These are phyloP conservation scores for Intubia oerlemansii DNA, from an alignment of 2,329 filamentous ascomycete genomes.

Conservation along the genomic window DNA sequence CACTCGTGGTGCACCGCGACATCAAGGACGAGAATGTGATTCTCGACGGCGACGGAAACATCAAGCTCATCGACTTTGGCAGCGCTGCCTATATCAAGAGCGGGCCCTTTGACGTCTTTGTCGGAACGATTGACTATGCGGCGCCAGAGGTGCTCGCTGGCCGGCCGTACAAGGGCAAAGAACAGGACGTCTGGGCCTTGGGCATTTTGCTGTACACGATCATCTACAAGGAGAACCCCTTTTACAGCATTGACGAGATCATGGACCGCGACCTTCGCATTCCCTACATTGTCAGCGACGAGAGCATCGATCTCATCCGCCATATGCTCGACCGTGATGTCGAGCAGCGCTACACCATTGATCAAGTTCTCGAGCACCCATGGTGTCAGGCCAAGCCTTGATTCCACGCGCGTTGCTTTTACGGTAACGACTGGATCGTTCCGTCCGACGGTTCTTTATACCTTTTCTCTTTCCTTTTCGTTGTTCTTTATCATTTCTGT, in stretches of 20 bases:
- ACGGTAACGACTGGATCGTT: neutral
- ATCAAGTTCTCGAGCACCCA: conserved; percentile 70
- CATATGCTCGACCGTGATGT: conserved; percentile 88
- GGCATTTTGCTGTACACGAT: conserved; percentile 96
- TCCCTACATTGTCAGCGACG: conserved; percentile 72
- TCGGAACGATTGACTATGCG: conserved; percentile 96
- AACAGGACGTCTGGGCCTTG: conserved; percentile 95
- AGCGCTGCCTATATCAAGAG: conserved; percentile 97
- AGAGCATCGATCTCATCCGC: conserved; percentile 79
- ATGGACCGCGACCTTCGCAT: conserved; percentile 91
- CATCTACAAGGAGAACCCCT: conserved; percentile 98
- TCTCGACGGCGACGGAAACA: conserved; percentile 80
- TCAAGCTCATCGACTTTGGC: conserved; percentile 96
- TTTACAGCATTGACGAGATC: conserved; percentile 97
- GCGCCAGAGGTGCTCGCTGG: conserved; percentile 94
- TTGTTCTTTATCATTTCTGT: neutral
- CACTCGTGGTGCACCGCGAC: conserved; percentile 83
- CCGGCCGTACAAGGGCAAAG: conserved; percentile 78
- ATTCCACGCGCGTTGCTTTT: no score
- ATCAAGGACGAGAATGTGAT: conserved; percentile 99
- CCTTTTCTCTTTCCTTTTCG: neutral
- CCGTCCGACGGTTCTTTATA: neutral
- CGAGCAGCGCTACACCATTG: conserved; percentile 61
- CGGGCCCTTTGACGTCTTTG: conserved; percentile 95
- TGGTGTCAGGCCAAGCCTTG: conserved; percentile 39